Evolutionary conservation across 2,329 filamentous ascomycete species (phyloP).

Genomic region (Talaromyces albobiverticillius): DNA sequence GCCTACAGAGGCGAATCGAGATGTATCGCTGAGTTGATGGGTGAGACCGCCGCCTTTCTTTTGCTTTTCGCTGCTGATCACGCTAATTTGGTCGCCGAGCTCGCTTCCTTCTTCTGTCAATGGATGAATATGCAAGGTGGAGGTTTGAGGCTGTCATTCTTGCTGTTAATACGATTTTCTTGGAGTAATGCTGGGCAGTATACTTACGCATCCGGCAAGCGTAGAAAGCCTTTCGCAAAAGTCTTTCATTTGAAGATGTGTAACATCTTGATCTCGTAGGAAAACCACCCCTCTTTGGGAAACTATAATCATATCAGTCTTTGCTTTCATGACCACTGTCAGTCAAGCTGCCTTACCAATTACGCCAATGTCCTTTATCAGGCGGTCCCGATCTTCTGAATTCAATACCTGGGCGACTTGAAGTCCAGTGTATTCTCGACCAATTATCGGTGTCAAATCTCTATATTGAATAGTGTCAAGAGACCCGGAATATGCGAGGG

Average conservation of each 20-base stretch:
- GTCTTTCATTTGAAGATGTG: slow-evolving; percentile 44
- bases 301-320: slow-evolving; percentile 23
- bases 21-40: slow-evolving; percentile 12
- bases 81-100: slow-evolving; percentile 55
- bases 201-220: slow-evolving; percentile 41
- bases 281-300: slow-evolving; percentile 52
- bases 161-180: slow-evolving; percentile 5
- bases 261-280: slow-evolving; percentile 49
- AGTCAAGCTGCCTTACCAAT: slow-evolving; percentile 47
- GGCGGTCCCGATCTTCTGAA: slow-evolving; percentile 59
- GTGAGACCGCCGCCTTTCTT: slow-evolving; percentile 49
- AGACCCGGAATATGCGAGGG: slow-evolving; percentile 41
- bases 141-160: slow-evolving; percentile 43
- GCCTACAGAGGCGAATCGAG: slow-evolving; percentile 7
- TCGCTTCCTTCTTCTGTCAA: slow-evolving; percentile 53
- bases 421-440: slow-evolving; percentile 34
- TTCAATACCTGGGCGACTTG: slow-evolving; percentile 52
- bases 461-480: slow-evolving; percentile 31
- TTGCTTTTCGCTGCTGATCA: slow-evolving; percentile 56
- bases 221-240: slow-evolving; percentile 45
- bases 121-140: slow-evolving; percentile 55
- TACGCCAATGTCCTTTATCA: slow-evolving; percentile 64
- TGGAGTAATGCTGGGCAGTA: neutral
- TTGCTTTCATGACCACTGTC: neutral
- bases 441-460: slow-evolving; percentile 33